Percentiles rank a stretch among this genome's conserved stretches.
Conservation (phyloP, 2,329 filamentous ascomycete genomes). For the Paecilomyces variotii region DNA sequence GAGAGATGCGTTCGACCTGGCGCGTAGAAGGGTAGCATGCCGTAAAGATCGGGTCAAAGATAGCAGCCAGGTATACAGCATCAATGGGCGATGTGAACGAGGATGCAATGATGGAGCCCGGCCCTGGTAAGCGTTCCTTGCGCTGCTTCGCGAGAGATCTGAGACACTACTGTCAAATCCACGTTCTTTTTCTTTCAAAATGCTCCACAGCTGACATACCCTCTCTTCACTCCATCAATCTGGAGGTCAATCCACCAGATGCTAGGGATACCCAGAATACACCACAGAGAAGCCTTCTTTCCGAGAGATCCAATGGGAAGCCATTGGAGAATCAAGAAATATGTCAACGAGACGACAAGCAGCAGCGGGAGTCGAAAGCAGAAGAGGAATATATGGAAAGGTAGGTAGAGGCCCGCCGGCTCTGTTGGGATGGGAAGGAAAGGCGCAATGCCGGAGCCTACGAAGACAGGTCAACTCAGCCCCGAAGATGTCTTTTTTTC, state of each 20-base stretch:
- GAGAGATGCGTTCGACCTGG: slow-evolving; percentile 66
- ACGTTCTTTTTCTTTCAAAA: neutral
- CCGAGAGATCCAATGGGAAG: slow-evolving; percentile 61
- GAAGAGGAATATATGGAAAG: slow-evolving; percentile 67
- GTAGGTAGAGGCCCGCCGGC: slow-evolving; percentile 53
- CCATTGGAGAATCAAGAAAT: slow-evolving; percentile 77
- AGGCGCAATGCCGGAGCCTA: slow-evolving; percentile 91
- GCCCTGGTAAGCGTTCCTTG: slow-evolving; percentile 64
- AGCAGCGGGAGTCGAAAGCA: slow-evolving; percentile 72
- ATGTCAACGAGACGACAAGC: slow-evolving; percentile 56
- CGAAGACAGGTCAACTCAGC: slow-evolving; percentile 3
- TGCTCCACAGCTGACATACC: slow-evolving; percentile 41
- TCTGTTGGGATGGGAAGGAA: slow-evolving; percentile 76
- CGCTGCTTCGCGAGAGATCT: slow-evolving; percentile 66
- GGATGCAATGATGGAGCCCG: slow-evolving; percentile 74
- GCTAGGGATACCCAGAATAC: slow-evolving; percentile 76
- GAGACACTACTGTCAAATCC: slow-evolving; percentile 5
- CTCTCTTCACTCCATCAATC: slow-evolving; percentile 91
- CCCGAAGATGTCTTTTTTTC: neutral
- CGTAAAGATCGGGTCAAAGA: slow-evolving; percentile 95
- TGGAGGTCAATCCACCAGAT: slow-evolving; percentile 99
- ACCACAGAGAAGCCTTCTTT: slow-evolving; percentile 83
- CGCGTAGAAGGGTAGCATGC: slow-evolving; percentile 68
- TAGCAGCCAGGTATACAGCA: slow-evolving; percentile 84
- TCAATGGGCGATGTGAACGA: slow-evolving; percentile 92